These are phyloP conservation scores for Drosera spatulata DNA, from an alignment of 179 eudicot species.

Conservation along the genomic window DNA sequence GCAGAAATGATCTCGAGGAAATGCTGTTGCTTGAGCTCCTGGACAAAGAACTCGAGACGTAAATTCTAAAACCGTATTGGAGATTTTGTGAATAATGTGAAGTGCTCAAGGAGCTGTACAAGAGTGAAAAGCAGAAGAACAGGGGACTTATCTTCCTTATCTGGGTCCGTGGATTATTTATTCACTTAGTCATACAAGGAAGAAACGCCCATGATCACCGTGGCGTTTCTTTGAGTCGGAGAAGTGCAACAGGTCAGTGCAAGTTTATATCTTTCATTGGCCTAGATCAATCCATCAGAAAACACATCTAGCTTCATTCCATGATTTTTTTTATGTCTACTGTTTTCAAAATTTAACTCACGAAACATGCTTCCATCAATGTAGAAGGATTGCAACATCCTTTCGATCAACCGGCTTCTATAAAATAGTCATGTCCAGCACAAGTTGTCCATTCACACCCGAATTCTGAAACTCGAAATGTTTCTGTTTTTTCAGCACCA, in stretches of 20 bases:
- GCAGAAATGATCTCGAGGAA: slow-evolving; percentile 22
- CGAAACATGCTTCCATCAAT: slow-evolving; percentile 38
- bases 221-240: slow-evolving; percentile 16
- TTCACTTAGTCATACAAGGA: slow-evolving; percentile 12
- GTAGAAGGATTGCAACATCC: slow-evolving; percentile 57
- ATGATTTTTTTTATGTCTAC: background rate
- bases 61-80: slow-evolving; percentile 43
- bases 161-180: slow-evolving; percentile 13
- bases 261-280: slow-evolving; percentile 36
- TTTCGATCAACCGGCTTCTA: slow-evolving; percentile 67
- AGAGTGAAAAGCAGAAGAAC: slow-evolving; percentile 17
- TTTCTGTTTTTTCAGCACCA: too few species aligned
- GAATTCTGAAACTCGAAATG: too few species aligned
- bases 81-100: slow-evolving; percentile 21
- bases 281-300: slow-evolving; percentile 30
- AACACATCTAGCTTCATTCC: slow-evolving; percentile 21
- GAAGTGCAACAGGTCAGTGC: slow-evolving; percentile 49
- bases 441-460: too few species aligned
- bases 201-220: slow-evolving; percentile 43
- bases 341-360: slow-evolving; percentile 30
- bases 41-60: slow-evolving; percentile 18
- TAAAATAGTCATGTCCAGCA: slow-evolving; percentile 76
- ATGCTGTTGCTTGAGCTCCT: slow-evolving; percentile 16
- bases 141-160: slow-evolving; percentile 24
- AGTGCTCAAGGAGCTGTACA: slow-evolving; percentile 37